A percentile compares a stretch with the other conserved stretches of the same genome.
phyloP scores from a whole-genome alignment of 257 asterid species.

The Solanum virginianum region DNA sequence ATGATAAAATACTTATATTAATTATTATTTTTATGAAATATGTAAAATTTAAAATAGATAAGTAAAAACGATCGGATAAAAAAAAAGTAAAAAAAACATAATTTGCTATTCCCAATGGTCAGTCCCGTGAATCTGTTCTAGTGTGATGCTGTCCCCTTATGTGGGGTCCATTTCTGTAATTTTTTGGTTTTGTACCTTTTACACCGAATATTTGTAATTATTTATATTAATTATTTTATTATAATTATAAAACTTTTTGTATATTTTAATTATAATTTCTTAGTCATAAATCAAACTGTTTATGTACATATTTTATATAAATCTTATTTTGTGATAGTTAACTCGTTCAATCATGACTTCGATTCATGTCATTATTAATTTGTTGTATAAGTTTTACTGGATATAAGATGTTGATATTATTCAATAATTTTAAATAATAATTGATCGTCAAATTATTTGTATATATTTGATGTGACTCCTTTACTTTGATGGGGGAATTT shows the following conservation, averaged over 20 bases:
- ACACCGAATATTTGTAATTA: background rate
- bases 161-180: background rate
- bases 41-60: too few relatives aligned
- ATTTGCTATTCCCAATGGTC: slow-evolving; percentile 31
- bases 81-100: background rate
- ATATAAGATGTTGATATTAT: background rate
- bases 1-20: too few relatives aligned
- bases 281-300: background rate
- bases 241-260: background rate
- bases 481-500: background rate
- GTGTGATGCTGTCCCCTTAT: background rate
- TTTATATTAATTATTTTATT: background rate
- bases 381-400: too few relatives aligned
- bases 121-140: background rate
- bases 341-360: too few relatives aligned
- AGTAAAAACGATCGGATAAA: too few relatives aligned
- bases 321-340: too few relatives aligned
- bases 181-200: background rate
- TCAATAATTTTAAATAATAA: too few relatives aligned
- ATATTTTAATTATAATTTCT: too few relatives aligned
- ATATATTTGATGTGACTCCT: background rate
- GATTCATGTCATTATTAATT: too few relatives aligned
- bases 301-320: too few relatives aligned
- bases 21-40: too few relatives aligned
- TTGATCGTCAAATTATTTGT: too few relatives aligned